Base-by-base conservation (phyloP, 805 yeast genomes). In the Priceomyces fermenticarens region DNA sequence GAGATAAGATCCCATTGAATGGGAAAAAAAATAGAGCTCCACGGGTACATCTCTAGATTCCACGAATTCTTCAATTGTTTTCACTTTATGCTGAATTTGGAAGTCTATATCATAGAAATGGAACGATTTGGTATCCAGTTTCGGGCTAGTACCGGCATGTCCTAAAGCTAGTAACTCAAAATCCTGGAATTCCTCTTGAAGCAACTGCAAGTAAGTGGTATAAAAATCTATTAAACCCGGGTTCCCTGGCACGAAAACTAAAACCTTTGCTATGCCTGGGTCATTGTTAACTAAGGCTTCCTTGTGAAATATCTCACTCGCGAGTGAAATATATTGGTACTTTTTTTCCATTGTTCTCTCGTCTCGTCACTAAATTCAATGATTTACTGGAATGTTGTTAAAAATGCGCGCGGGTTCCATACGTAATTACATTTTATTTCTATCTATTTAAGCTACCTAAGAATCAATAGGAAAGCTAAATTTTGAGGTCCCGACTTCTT, bases 171-270 rank as follows among this genome's bases (percentile, higher is more conserved):
- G 55, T 1, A 82, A 56, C 50, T 81, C 85, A 49, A 72, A 66
- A 12, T 56, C 58, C 2, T 81, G 79, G 38, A 63, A 54, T 27
- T 49, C 50, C 16, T 54, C 52, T 41, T 75, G 76, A 40, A 81
- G 47, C 16, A 58, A 49, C 10, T 63, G 58, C 23, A 85, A 55
- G 51, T 80, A 83, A 3, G 76, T 75, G 13, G 66, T 66, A 57
- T 85, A 85, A 59, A 75, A 85, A 45, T 80, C 81, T 32, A 80
- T 70, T 20, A 85, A 59, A 0, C 91, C 93, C 0, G 93, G 93
- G 49, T 85, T 85, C 0, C 93, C 93, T 0, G 93, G 91, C 4
- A 85, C 69, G 47, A 84, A 70, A 4, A 80, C 70, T 34, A 84
- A 56, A 25, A 85, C 48, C 46, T 40, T 35, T 3, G 23, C 25